Evolutionary conservation across 495 filamentous ascomycete species (phyloP).

Genomic region (Hypomontagnella monticulosa): DNA sequence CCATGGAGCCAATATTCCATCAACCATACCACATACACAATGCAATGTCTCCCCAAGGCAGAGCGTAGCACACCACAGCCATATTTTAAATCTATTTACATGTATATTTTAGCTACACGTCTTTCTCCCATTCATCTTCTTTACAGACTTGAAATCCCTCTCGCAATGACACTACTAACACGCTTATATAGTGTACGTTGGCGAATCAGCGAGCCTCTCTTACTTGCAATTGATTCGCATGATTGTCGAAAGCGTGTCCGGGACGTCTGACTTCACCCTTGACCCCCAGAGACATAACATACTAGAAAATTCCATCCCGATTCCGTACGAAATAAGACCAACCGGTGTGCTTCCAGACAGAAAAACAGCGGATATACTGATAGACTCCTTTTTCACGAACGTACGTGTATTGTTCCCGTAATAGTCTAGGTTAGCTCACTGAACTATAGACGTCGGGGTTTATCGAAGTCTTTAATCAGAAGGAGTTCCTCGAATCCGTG

Average conservation of each 20-base stretch:
- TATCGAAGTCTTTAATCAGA: slow-evolving; percentile 64
- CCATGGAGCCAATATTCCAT: background rate
- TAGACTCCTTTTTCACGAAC: slow-evolving; percentile 69
- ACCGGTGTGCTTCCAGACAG: slow-evolving; percentile 65
- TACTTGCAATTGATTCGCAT: slow-evolving; percentile 77
- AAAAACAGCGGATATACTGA: slow-evolving; percentile 62
- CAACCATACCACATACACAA: background rate
- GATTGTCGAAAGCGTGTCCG: slow-evolving; percentile 73
- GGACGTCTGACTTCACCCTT: slow-evolving; percentile 71
- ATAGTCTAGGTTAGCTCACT: slow-evolving; percentile 3
- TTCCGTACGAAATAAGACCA: slow-evolving; percentile 55
- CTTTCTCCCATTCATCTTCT: background rate
- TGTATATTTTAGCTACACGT: background rate
- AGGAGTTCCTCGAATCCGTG: slow-evolving; percentile 57
- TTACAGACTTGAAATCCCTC: background rate
- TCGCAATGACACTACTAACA: slow-evolving; percentile 13
- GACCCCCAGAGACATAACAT: slow-evolving; percentile 76
- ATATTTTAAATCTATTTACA: background rate
- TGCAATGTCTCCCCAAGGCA: background rate
- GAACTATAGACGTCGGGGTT: slow-evolving; percentile 63
- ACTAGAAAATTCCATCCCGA: slow-evolving; percentile 65
- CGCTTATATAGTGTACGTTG: slow-evolving; percentile 66
- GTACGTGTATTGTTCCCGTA: slow-evolving; percentile 47
- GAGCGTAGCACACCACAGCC: background rate
- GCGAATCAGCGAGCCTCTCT: slow-evolving; percentile 76